Evolutionary conservation across 1,139 yeast genomes (phyloP), one percentile per base, ranked within the genome.

Genomic region (Suhomyces bolitotheri): DNA sequence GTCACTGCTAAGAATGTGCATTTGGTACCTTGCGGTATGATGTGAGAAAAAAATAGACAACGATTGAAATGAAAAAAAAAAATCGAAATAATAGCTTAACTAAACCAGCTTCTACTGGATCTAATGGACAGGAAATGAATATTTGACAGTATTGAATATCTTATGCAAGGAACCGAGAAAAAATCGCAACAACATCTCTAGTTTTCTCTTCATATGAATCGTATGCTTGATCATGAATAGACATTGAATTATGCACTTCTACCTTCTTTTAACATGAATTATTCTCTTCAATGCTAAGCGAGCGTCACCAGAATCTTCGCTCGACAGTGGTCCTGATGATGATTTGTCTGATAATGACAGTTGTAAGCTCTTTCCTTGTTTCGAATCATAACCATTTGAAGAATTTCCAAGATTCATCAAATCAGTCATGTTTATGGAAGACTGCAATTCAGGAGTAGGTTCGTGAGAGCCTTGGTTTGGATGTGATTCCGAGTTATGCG

Each of bases 221-320:
- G 30, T 29, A 10, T n/a, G 12, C 22, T 36, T 33, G 40, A 36
- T 36, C 40, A 36, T 29, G 33, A 30, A 27, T 15, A 21, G 22
- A 16, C 23, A 9, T n/a, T 22, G 24, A 11, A 14, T 4, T 22
- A 11, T n/a, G 9, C 11, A 16, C 7, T n/a, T 11, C 21, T 27
- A 36, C 34, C 48, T 57, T 42, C 60, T 58, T 49, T 63, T 65
- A 13, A 63, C 56, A 37, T 64, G 62, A 34, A 67, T 66, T 27
- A 66, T 62, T 43, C 58, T 66, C 53, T 66, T 66, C 44, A 67
- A 61, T 6, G 73, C 73, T 24, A 60, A 52, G 35, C 72, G 53
- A 22, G 73, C 73, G 51, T 67, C 73, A 7, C 68, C 66, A 24
- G 64, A 56, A 42, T 66, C 72, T 12, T 59, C 66, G 16, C 39